phyloP scores from a whole-genome alignment of 331 rosid species.

The Phaseolus coccineus region DNA sequence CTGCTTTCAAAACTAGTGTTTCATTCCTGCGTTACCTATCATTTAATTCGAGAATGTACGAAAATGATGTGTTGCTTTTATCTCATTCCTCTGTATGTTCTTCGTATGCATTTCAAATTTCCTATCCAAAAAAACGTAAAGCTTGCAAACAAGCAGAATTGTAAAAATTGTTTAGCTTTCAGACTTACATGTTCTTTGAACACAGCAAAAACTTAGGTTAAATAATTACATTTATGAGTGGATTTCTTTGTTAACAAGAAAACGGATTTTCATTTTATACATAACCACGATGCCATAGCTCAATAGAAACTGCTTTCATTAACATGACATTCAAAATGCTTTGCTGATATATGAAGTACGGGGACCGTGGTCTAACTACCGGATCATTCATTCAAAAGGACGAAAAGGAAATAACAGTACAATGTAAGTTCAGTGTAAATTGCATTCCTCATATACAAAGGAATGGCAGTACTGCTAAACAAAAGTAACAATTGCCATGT shows the following conservation, averaged over 20 bases:
- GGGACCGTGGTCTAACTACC: neutral
- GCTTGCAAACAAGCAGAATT: neutral
- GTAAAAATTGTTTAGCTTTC: neutral
- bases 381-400: neutral
- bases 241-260: neutral
- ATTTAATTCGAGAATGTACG: no score
- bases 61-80: no score
- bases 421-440: neutral
- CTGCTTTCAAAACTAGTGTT: no score
- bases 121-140: neutral
- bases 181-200: neutral
- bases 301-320: neutral
- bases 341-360: neutral
- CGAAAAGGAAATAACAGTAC: neutral
- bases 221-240: no score
- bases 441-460: neutral
- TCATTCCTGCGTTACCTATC: no score
- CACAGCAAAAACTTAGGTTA: neutral
- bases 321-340: neutral
- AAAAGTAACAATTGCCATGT: neutral
- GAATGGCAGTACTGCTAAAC: neutral
- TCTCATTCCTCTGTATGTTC: no score
- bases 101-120: no score
- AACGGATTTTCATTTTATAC: no score
- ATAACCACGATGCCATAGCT: neutral